Base-by-base conservation (phyloP, 306 rosid species). In the Prunus davidiana region DNA sequence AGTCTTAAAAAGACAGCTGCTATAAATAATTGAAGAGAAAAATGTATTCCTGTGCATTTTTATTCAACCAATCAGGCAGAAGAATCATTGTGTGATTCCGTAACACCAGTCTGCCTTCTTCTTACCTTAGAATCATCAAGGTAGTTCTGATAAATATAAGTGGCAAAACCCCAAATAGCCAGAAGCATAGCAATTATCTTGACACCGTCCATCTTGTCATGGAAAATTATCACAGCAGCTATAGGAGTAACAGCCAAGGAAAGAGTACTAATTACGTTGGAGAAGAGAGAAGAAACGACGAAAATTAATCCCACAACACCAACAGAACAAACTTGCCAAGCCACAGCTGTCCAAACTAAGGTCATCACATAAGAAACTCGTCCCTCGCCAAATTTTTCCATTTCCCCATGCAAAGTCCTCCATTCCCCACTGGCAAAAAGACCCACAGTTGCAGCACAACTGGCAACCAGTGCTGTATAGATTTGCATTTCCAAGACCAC, bases 401-500 rank as follows among this genome's bases (percentile, higher is more conserved):
- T 90, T 74, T 94, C 98, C 14, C 81, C 87, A 12, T 88, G 91
- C 87, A 94, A 80, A 75, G 51, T 85, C 74, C 16, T 84, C 95
- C 97, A 92, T 67, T 94, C 97, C 19, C 92, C 93, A 3, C 98
- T 92, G 3, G 86, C 93, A 9, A 92, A 92, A 54, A 94, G 89
- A 24, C 96, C 98, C 8, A 90, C 64, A 12, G 58, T 62, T 5
- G 95, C 80, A 72, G 81, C 97, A 69, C 89, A 80, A 47, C 88
- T 85, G 22, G 98, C 98, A 1, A 92, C 87, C 19, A 94, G 81
- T 2, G 97, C 78, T 3, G 97, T 94, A 54, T 81, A 94, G 64
- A 94, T 90, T 88, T 94, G 98, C 97, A 94, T 92, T 64, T 94
- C 96, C 75, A 92, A 72, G 27, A 94, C 98, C 72, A 92, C 92